Evolutionary conservation across 768 basidiomycete genomes (phyloP), one percentile per base, ranked within the genome.

Genomic region (Mycena chlorophos): DNA sequence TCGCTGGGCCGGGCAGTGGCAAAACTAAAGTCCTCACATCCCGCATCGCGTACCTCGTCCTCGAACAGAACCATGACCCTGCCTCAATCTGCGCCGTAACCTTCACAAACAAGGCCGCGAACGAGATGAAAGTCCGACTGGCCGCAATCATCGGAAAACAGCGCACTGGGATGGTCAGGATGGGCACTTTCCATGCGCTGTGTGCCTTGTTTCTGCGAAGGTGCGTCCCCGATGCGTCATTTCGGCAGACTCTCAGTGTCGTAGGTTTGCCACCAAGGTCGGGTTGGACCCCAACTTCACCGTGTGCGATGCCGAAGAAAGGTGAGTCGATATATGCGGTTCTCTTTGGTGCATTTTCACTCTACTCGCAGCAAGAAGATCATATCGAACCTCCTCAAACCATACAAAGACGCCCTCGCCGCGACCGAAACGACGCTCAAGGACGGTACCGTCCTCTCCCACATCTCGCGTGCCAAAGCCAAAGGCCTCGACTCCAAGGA

Each of bases 41-140:
- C 46, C 78, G 89, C 16, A 85, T 89, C 43, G 87, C 83, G 3
- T 75, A 88, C 66, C 72, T 91, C 20, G 83, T 89, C 48, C 66
- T 81, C 5, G 67, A 77, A 26, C 80, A 85, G 62, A 63, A 63
- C 23, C 64, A 87, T 10, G 65, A 75, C 12, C 81, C 88, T 2
- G 73, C 76, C 3, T 75, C 82, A 17, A 87, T 91, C 69, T 88
- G 86, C 63, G 86, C 87, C 2, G 88, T 94, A 12, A 96, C 80
- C 5, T 96, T 94, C 68, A 94, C 92, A 10, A 93, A 93, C 73
- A 92, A 92, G 69, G 91, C 92, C 16, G 91, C 92, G 1, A 87
- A 83, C 56, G 93, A 94, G 73, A 93, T 94, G 91, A 78, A 82
- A 50, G 77, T 82, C 49, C 78, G 93, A 3, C 73, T 96, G 27